These are phyloP conservation scores for Xylogone sp. DNA, from an alignment of 2,329 filamentous ascomycete species.

Conservation along the genomic window DNA sequence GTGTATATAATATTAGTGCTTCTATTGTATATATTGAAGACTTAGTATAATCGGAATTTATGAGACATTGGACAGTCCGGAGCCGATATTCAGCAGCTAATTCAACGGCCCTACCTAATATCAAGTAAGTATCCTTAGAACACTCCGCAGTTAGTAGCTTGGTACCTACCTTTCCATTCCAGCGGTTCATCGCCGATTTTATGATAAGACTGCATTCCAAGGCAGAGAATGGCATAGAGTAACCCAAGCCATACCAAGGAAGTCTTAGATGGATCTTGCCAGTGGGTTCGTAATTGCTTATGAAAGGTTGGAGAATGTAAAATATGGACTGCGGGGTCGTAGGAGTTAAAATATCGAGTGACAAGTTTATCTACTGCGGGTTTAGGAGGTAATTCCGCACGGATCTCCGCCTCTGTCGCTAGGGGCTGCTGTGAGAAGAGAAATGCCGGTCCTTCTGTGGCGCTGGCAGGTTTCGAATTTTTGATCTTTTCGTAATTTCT, in stretches of 20 bases:
- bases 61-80: constrained; percentile 73
- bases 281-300: constrained; percentile 61
- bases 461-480: constrained; percentile 58
- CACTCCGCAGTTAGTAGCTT: constrained; percentile 24
- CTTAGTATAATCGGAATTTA: constrained; percentile 73
- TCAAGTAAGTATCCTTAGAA: constrained; percentile 32
- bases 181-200: constrained; percentile 76
- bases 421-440: constrained; percentile 70
- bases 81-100: constrained; percentile 62
- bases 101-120: constrained; percentile 43
- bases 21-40: constrained; percentile 74
- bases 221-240: constrained; percentile 70
- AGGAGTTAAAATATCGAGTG: constrained; percentile 85
- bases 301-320: constrained; percentile 85
- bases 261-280: constrained; percentile 69
- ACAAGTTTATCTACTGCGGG: constrained; percentile 81
- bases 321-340: constrained; percentile 67
- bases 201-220: constrained; percentile 76
- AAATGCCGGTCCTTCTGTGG: constrained; percentile 67
- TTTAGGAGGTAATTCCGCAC: constrained; percentile 75
- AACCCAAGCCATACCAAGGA: constrained; percentile 75
- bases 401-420: constrained; percentile 71
- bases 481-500: constrained; percentile 75
- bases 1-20: constrained; percentile 70
- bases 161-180: constrained; percentile 64